Evolutionary conservation across 179 eudicot species (phyloP).

Genomic region (Heliamphora pulchella): DNA sequence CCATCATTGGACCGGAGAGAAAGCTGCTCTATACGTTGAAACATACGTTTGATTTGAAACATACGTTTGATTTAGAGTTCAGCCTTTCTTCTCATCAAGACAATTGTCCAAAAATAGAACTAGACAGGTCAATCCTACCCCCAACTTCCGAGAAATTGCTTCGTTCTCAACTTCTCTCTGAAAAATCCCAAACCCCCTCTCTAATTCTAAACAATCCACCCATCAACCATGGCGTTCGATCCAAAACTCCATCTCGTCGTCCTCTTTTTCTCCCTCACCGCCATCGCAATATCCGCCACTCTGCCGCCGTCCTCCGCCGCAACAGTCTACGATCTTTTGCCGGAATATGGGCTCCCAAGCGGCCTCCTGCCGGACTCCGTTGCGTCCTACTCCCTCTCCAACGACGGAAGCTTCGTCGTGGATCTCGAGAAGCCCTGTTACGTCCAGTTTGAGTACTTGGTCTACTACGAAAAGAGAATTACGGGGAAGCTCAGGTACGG

Average conservation of each 20-base stretch:
- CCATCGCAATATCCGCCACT: conserved; percentile 16
- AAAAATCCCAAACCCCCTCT: background rate
- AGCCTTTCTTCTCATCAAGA: too few relatives aligned
- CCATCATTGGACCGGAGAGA: too few relatives aligned
- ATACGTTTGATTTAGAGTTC: too few relatives aligned
- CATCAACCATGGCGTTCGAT: conserved; percentile 11
- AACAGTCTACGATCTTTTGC: conserved; percentile 64
- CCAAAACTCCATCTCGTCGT: conserved; percentile 3
- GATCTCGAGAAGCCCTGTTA: conserved; percentile 49
- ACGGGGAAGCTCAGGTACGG: conserved; percentile 67
- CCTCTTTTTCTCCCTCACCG: conserved; percentile 16
- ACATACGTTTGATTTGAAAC: too few relatives aligned
- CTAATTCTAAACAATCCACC: background rate
- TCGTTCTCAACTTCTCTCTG: background rate
- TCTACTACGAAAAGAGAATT: conserved; percentile 58
- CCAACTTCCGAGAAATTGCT: conserved; percentile 10
- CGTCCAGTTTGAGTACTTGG: conserved; percentile 65
- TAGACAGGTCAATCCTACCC: background rate
- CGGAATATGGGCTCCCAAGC: conserved; percentile 63
- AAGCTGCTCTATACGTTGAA: too few relatives aligned
- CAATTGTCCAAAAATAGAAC: background rate
- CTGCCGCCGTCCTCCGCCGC: conserved; percentile 15
- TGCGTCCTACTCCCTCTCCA: conserved; percentile 43
- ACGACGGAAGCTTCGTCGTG: conserved; percentile 56
- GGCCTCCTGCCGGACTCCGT: conserved; percentile 78